phyloP scores from a whole-genome alignment of 345 rosid genomes.

The Euphorbia tirucalli region DNA sequence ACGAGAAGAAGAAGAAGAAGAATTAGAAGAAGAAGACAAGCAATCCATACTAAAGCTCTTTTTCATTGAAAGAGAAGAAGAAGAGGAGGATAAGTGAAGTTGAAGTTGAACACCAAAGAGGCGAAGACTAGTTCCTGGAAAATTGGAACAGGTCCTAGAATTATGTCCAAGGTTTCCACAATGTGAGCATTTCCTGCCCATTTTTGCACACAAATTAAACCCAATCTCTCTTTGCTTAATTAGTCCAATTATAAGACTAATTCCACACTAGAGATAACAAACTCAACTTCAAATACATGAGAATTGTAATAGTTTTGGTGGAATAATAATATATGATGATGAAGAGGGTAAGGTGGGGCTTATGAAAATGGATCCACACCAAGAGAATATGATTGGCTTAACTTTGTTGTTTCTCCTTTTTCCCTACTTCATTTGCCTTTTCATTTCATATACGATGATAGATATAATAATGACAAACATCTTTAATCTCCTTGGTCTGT shows the following conservation, averaged over 20 bases:
- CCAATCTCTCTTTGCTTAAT: background rate
- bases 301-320: conserved; percentile 32
- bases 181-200: conserved; percentile 75
- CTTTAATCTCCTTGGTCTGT: no score
- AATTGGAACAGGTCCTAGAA: conserved; percentile 50
- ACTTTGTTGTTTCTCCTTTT: no score
- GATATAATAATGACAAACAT: no score
- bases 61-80: conserved; percentile 30
- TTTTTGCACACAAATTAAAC: conserved; percentile 36
- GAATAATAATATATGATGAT: conserved; percentile 25
- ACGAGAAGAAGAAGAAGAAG: conserved; percentile 34
- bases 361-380: conserved; percentile 48
- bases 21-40: conserved; percentile 29
- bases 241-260: no score
- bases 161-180: conserved; percentile 67
- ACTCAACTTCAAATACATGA: conserved; percentile 8
- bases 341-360: conserved; percentile 27
- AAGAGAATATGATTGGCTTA: conserved; percentile 40
- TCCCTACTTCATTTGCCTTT: no score
- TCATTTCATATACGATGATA: no score
- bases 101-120: conserved; percentile 63
- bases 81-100: conserved; percentile 13
- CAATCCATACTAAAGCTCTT: conserved; percentile 62
- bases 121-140: conserved; percentile 35
- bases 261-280: conserved; percentile 12